phyloP scores from a whole-genome alignment of 139 green algal species.

The Volvox africanus region DNA sequence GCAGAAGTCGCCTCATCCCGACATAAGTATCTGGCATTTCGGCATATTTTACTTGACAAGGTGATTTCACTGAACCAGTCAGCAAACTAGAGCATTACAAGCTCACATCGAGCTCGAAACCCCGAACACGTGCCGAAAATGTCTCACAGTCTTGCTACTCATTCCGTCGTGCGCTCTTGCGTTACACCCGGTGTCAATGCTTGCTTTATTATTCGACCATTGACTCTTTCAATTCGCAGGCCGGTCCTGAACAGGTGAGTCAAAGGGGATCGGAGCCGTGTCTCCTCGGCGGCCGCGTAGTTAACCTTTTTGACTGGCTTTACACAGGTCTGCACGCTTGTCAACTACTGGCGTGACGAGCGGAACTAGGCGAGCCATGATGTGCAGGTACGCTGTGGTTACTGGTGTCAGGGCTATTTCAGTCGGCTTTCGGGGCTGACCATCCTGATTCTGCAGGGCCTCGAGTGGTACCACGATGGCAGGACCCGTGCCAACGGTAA shows the following conservation, averaged over 20 bases:
- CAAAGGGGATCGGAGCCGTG: background rate
- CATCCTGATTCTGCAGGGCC: background rate
- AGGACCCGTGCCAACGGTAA: constrained; percentile 73
- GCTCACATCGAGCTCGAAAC: too few relatives aligned
- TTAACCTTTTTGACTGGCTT: background rate
- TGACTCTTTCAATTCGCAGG: background rate
- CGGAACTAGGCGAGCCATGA: background rate
- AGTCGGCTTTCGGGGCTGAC: background rate
- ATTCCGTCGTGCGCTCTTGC: background rate
- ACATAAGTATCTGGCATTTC: too few relatives aligned
- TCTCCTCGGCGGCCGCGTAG: background rate
- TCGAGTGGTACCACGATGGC: constrained; percentile 18
- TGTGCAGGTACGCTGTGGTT: constrained; percentile 3
- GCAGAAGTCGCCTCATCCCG: too few relatives aligned
- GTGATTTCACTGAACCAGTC: too few relatives aligned
- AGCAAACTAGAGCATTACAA: too few relatives aligned
- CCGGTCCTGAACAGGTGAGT: background rate
- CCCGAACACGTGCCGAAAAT: constrained; percentile 9
- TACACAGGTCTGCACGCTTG: background rate
- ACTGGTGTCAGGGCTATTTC: too few relatives aligned
- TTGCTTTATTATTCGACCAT: background rate
- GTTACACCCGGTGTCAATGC: background rate
- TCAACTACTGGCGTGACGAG: background rate
- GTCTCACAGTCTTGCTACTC: background rate
- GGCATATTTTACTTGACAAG: too few relatives aligned